Conservation (phyloP, 768 basidiomycete genomes). For the Tulasnella sp. region DNA sequence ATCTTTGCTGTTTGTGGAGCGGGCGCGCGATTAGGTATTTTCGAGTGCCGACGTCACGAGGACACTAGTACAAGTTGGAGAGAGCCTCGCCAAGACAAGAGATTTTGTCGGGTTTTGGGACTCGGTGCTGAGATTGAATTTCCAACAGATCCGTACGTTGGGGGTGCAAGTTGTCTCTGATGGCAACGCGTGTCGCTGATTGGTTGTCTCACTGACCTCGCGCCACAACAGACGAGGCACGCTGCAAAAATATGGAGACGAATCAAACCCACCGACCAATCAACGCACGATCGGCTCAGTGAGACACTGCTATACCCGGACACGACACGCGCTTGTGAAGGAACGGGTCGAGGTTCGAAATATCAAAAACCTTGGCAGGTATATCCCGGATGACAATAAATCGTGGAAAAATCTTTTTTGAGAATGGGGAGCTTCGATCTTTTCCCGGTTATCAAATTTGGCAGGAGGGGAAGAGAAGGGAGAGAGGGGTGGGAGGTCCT, state of each 20-base stretch:
- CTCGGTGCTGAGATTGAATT: not conserved
- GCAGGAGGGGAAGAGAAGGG: not conserved
- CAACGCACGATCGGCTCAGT: not conserved
- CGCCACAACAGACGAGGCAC: not conserved
- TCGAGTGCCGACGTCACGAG: not conserved
- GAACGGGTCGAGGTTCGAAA: not conserved
- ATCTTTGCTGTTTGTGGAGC: not conserved
- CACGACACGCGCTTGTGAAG: not conserved
- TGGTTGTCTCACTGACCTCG: not conserved
- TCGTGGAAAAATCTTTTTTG: not conserved
- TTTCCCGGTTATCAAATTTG: not conserved
- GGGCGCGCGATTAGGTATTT: not conserved
- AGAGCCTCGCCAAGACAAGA: too few species aligned
- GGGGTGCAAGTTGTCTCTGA: not conserved
- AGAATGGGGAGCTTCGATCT: too few species aligned
- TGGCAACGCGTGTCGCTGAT: not conserved
- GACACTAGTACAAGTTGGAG: too few species aligned
- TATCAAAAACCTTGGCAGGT: not conserved
- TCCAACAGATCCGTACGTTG: not conserved
- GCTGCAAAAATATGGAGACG: not conserved
- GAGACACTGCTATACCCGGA: not conserved
- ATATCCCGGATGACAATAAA: not conserved
- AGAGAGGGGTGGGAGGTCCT: too few species aligned
- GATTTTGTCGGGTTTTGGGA: too few species aligned
- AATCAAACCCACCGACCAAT: not conserved